Base-by-base conservation (phyloP, 2,329 filamentous ascomycete species). In the Polytolypa hystricis region DNA sequence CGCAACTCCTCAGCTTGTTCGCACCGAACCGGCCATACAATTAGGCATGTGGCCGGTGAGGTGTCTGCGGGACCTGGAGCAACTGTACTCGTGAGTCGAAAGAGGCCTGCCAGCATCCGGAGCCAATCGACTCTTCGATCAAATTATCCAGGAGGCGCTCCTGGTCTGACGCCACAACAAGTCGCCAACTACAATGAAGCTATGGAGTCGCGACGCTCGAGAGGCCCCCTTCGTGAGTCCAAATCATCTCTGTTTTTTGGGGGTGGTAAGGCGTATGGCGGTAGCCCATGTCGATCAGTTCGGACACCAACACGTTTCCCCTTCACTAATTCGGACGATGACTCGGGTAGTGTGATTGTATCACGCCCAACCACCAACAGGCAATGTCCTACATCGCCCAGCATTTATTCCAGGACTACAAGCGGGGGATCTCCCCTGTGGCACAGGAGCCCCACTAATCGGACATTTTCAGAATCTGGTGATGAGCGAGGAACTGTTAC, bases 321-420 rank as follows among this genome's bases (percentile, higher is more conserved):
- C 16, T 31, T 12, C 15, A 26, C 26, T 23, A 28, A 29, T 30
- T 37, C 37, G 29, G 37, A 43, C 15, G 42, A 45, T 28, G 39
- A 44, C 16, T 39, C 37, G 14, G 37, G 27, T 6, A 47, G 40
- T 28, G 36, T 48, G 9, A 42, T 48, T 4, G 32, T 47, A 10
- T 30, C 27, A 29, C 34, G 35, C 8, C 30, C 37, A 4, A 10
- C 16, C 30, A 5, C 27, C 26, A 14, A 31, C n/a, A 23, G 30
- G 6, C 26, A 17, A 15, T 38, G n/a, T 33, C 42, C 35, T 40
- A 40, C 35, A 33, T 54, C 52, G 18, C 54, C 52, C 9, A 59
- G 56, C 34, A 42, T 57, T 15, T 59, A 59, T 40, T 58, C 56
- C 4, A 45, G 51, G 38, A 52, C 50, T 15, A 54, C 54, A 7